Evolutionary conservation across 2,329 filamentous ascomycete genomes (phyloP).

Genomic region (Alternaria brassicae): DNA sequence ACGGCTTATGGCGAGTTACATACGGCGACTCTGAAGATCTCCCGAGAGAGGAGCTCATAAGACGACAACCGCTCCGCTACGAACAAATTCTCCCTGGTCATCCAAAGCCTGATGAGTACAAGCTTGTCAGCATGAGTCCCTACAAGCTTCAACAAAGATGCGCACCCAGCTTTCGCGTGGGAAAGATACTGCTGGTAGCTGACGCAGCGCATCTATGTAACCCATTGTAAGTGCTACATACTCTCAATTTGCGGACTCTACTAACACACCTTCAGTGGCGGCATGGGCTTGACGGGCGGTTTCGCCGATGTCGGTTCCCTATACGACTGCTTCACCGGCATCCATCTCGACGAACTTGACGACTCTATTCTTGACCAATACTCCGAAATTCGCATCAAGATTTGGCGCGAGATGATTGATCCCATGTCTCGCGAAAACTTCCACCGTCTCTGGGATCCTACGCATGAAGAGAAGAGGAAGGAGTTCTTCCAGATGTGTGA

Average conservation of each 20-base stretch:
- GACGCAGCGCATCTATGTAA: constrained; percentile 68
- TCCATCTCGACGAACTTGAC: constrained; percentile 44
- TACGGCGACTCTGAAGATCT: constrained; percentile 66
- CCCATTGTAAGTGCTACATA: constrained; percentile 49
- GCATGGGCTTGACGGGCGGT: constrained; percentile 68
- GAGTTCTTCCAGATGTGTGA: constrained; percentile 46
- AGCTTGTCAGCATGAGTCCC: constrained; percentile 63
- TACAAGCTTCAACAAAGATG: constrained; percentile 69
- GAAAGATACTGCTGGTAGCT: constrained; percentile 64
- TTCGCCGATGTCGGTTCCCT: constrained; percentile 70
- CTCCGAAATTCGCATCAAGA: constrained; percentile 43
- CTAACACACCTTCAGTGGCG: constrained; percentile 53
- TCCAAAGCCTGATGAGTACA: constrained; percentile 65
- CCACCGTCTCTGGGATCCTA: constrained; percentile 45
- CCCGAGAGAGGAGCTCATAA: constrained; percentile 60
- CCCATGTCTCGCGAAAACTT: constrained; percentile 53
- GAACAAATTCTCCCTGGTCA: constrained; percentile 65
- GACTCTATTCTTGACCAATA: constrained; percentile 47
- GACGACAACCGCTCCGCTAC: constrained; percentile 63
- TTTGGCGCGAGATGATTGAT: constrained; percentile 47
- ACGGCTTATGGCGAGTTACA: constrained; percentile 68
- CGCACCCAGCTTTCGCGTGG: constrained; percentile 64
- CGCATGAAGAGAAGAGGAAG: constrained; percentile 34
- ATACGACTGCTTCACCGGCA: constrained; percentile 62
- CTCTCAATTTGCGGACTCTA: neutral